These are phyloP conservation scores for Aspergillus thermomutatus DNA, from an alignment of 2,329 filamentous ascomycete species.

Conservation along the genomic window DNA sequence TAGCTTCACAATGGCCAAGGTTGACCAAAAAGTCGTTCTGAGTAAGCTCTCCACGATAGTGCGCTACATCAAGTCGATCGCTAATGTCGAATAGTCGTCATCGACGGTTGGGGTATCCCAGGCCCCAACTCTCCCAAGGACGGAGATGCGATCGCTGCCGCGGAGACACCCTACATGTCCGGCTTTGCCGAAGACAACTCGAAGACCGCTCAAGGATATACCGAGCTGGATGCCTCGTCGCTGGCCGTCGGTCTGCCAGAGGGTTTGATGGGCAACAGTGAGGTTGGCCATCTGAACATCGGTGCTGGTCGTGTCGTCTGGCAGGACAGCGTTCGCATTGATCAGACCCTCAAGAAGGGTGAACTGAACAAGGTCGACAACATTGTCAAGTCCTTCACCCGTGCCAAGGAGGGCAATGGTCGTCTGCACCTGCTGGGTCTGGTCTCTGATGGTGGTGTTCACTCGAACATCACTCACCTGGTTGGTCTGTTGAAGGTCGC, in stretches of 20 bases:
- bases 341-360: conserved; percentile 82
- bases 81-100: conserved; percentile 67
- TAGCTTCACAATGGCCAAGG: conserved; percentile 56
- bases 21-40: conserved; percentile 67
- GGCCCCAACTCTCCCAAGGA: conserved; percentile 74
- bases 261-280: conserved; percentile 97
- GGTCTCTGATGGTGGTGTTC: conserved; percentile 92
- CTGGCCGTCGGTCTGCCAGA: conserved; percentile 93
- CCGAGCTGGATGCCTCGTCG: conserved; percentile 91
- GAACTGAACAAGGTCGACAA: conserved; percentile 73
- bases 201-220: conserved; percentile 77
- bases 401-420: conserved; percentile 83
- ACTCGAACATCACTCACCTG: conserved; percentile 92
- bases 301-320: conserved; percentile 95
- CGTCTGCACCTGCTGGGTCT: conserved; percentile 89
- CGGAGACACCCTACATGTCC: conserved; percentile 93
- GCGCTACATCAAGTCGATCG: conserved; percentile 18
- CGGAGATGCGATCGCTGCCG: conserved; percentile 92
- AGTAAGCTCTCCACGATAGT: conserved; percentile 47
- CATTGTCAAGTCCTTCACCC: conserved; percentile 72
- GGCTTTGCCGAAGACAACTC: conserved; percentile 65
- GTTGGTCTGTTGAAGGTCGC: conserved; percentile 83
- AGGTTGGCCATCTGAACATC: conserved; percentile 98
- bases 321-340: conserved; percentile 97
- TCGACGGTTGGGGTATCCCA: conserved; percentile 96